Conservation (phyloP, 2,329 filamentous ascomycete species). For the Pyricularia pennisetigena region DNA sequence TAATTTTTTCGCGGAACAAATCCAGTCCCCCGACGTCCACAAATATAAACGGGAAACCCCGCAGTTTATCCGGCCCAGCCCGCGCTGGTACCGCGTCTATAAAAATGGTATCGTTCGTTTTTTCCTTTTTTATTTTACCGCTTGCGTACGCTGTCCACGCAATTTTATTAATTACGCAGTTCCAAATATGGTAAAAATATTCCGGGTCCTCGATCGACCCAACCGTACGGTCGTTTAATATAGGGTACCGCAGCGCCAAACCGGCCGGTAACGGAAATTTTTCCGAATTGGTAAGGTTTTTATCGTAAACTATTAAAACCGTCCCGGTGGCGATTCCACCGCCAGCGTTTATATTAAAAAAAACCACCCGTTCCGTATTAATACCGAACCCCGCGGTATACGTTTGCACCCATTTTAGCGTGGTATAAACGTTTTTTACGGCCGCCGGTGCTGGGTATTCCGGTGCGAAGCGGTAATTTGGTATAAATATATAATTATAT, state of each 20-base stretch:
- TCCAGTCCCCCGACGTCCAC: constrained; percentile 28
- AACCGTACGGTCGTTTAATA: constrained; percentile 25
- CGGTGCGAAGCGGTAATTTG: constrained; percentile 39
- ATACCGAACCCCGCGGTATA: constrained; percentile 12
- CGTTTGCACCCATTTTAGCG: constrained; percentile 22
- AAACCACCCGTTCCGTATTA: constrained; percentile 15
- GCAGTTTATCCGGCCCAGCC: no score
- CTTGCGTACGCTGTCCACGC: no score
- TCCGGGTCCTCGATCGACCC: constrained; percentile 8
- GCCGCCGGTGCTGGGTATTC: constrained; percentile 33
- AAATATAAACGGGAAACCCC: constrained; percentile 24
- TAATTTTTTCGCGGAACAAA: constrained; percentile 24
- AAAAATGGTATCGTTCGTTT: no score
- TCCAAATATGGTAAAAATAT: constrained; percentile 13
- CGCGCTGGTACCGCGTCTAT: no score
- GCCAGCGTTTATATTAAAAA: constrained; percentile 17
- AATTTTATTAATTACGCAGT: constrained; percentile 11
- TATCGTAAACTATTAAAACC: constrained; percentile 30
- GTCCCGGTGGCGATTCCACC: constrained; percentile 15
- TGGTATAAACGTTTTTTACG: constrained; percentile 26
- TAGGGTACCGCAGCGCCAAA: constrained; percentile 24
- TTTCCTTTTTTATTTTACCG: no score
- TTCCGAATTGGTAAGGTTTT: constrained; percentile 7
- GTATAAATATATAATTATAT: constrained; percentile 18
- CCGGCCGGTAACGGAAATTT: constrained; percentile 18